A percentile compares a stretch with the other conserved stretches of the same genome.
phyloP scores from a whole-genome alignment of 495 filamentous ascomycete genomes.

The Aspergillus diversus region DNA sequence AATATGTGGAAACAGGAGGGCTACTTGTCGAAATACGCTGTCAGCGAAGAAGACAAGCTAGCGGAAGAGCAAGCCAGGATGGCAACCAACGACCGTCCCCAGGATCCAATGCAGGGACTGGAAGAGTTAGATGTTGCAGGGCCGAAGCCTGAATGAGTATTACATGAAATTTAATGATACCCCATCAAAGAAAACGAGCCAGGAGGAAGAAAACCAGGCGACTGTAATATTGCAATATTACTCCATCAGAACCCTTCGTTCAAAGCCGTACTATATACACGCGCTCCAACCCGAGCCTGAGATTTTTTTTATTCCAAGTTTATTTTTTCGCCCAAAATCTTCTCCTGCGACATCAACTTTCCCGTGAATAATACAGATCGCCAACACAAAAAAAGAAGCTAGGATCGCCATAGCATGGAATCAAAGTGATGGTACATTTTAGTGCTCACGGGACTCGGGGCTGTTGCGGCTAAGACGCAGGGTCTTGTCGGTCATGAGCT shows the following conservation, averaged over 20 bases:
- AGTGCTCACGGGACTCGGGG: slow-evolving; percentile 52
- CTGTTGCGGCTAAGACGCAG: slow-evolving; percentile 71
- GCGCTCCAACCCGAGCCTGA: slow-evolving; percentile 36
- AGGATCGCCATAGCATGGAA: slow-evolving; percentile 36
- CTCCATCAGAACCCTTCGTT: slow-evolving; percentile 34
- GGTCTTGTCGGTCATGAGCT: slow-evolving; percentile 87
- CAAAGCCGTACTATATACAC: slow-evolving; percentile 49
- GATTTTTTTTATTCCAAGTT: slow-evolving; percentile 6
- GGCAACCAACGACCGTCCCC: slow-evolving; percentile 54
- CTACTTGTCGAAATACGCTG: slow-evolving; percentile 88
- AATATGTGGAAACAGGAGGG: slow-evolving; percentile 68
- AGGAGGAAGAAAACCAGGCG: slow-evolving; percentile 29
- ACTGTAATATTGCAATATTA: slow-evolving; percentile 40
- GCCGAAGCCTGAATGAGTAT: slow-evolving; percentile 72
- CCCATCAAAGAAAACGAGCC: slow-evolving; percentile 15
- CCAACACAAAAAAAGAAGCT: slow-evolving; percentile 32
- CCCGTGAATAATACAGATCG: slow-evolving; percentile 42
- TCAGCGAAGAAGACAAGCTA: slow-evolving; percentile 80
- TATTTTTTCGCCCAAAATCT: slow-evolving; percentile 18
- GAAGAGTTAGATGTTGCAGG: slow-evolving; percentile 93
- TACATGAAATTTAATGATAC: slow-evolving; percentile 8
- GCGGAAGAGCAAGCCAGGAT: slow-evolving; percentile 62
- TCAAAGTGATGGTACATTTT: slow-evolving; percentile 48
- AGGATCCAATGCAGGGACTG: slow-evolving; percentile 94
- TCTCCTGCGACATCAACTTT: slow-evolving; percentile 32